A percentile compares a stretch with the other conserved stretches of the same genome.
phyloP scores from a whole-genome alignment of 1,284 basidiomycete genomes.

The Ceratobasidium sp. region DNA sequence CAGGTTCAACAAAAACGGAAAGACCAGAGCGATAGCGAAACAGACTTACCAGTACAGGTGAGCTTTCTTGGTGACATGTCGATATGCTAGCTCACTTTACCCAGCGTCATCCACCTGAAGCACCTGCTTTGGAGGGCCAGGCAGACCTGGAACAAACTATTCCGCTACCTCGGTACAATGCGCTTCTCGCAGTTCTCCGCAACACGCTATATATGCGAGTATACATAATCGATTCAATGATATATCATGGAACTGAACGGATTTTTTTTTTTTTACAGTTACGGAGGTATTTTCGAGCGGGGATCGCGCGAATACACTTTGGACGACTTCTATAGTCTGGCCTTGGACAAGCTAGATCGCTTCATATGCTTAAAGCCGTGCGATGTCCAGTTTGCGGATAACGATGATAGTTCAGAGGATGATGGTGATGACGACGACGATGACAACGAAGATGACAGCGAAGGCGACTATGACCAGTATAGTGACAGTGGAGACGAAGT shows the following conservation, averaged over 20 bases:
- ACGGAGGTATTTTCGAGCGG: slow-evolving; percentile 86
- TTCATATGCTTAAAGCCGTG: slow-evolving; percentile 74
- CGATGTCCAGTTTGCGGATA: slow-evolving; percentile 49
- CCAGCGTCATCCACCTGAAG: slow-evolving; percentile 42
- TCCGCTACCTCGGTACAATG: slow-evolving; percentile 86
- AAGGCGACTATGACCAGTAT: slow-evolving; percentile 46
- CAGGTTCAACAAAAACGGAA: slow-evolving; percentile 42
- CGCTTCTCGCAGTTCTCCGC: slow-evolving; percentile 86
- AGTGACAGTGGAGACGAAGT: slow-evolving; percentile 44
- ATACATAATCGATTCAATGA: slow-evolving; percentile 1
- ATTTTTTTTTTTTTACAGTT: slow-evolving; percentile 58
- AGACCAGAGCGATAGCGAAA: slow-evolving; percentile 41
- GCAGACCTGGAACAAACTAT: slow-evolving; percentile 76
- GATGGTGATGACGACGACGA: slow-evolving; percentile 47
- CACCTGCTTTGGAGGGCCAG: slow-evolving; percentile 53
- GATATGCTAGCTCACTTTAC: neutral
- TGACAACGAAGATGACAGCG: slow-evolving; percentile 50
- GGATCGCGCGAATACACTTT: slow-evolving; percentile 84
- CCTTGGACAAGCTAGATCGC: slow-evolving; percentile 81
- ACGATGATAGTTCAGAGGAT: slow-evolving; percentile 49
- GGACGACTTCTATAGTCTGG: slow-evolving; percentile 80
- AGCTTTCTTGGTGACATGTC: neutral
- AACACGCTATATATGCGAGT: slow-evolving; percentile 86
- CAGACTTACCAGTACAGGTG: neutral
- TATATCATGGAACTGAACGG: neutral